Evolutionary conservation across 192 early-diverging fungal species (phyloP).

Genomic region (Coemansia sp.): DNA sequence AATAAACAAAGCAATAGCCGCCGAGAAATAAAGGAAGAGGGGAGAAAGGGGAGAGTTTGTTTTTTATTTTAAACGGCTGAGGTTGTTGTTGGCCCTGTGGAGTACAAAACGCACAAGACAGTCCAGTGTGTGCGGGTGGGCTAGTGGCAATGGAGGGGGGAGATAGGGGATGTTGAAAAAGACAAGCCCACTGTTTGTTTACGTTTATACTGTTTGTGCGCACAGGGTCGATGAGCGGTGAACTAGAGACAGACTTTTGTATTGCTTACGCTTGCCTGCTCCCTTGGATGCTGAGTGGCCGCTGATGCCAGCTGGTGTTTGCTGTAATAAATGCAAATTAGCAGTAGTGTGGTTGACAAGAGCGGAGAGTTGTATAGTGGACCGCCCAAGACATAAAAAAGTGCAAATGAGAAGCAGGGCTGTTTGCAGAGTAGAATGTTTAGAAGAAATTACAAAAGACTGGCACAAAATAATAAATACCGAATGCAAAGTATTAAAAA

Average conservation of each 20-base stretch:
- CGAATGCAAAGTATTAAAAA: slow-evolving; percentile 7
- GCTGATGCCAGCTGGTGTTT: not conserved
- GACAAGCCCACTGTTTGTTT: not conserved
- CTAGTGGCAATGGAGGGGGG: not conserved
- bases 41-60: not conserved
- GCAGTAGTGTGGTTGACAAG: not conserved
- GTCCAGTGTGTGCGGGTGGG: not conserved
- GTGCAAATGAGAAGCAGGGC: slow-evolving; percentile 1
- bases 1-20: not conserved
- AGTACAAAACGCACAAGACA: not conserved
- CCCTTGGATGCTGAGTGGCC: not conserved
- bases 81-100: not conserved
- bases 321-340: not conserved
- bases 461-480: not conserved
- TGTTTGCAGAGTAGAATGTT: not conserved
- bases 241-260: not conserved
- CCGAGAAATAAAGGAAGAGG: not conserved
- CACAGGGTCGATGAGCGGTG: not conserved
- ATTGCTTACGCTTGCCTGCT: not conserved
- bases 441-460: not conserved
- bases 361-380: not conserved
- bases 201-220: slow-evolving; percentile 1
- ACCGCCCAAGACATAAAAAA: not conserved
- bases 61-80: not conserved
- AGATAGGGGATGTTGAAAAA: not conserved